Evolutionary conservation across 495 filamentous ascomycete genomes (phyloP).

Genomic region (Patellaria atrata): DNA sequence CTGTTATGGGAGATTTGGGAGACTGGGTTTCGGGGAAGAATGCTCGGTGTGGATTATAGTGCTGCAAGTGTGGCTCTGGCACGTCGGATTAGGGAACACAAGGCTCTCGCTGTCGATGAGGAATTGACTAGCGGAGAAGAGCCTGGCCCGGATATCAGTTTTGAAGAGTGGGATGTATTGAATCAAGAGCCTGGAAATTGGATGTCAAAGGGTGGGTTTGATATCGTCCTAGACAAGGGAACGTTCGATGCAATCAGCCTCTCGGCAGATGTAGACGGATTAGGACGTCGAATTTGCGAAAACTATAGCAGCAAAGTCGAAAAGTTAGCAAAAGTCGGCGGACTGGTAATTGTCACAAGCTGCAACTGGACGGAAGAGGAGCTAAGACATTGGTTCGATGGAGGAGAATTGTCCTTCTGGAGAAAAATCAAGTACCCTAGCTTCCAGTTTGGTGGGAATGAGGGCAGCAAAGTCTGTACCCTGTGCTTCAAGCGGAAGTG

Average conservation of each 20-base stretch:
- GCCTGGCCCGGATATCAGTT: conserved; percentile 34
- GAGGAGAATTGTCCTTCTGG: conserved; percentile 36
- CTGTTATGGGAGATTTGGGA: conserved; percentile 57
- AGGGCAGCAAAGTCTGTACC: conserved; percentile 73
- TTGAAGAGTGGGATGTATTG: conserved; percentile 68
- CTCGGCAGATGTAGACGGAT: conserved; percentile 40
- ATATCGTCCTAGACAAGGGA: conserved; percentile 88
- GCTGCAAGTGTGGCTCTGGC: conserved; percentile 57
- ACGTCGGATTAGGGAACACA: conserved; percentile 19
- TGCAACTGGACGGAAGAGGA: conserved; percentile 98
- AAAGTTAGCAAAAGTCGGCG: conserved; percentile 49
- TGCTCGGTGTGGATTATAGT: conserved; percentile 87
- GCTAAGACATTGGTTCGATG: conserved; percentile 56
- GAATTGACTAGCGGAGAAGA: conserved; percentile 8
- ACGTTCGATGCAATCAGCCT: conserved; percentile 91
- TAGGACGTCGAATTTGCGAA: conserved; percentile 48
- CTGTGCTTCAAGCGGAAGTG: conserved; percentile 51
- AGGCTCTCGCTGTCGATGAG: conserved; percentile 28
- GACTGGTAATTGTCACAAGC: conserved; percentile 72
- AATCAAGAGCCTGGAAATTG: conserved; percentile 25
- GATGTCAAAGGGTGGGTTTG: conserved; percentile 42
- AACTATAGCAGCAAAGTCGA: conserved; percentile 54
- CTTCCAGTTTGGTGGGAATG: conserved; percentile 73
- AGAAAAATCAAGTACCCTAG: conserved; percentile 63
- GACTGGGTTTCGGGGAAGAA: conserved; percentile 37